Conservation (phyloP, 148 eudicot species). For the Diospyros lotus region DNA sequence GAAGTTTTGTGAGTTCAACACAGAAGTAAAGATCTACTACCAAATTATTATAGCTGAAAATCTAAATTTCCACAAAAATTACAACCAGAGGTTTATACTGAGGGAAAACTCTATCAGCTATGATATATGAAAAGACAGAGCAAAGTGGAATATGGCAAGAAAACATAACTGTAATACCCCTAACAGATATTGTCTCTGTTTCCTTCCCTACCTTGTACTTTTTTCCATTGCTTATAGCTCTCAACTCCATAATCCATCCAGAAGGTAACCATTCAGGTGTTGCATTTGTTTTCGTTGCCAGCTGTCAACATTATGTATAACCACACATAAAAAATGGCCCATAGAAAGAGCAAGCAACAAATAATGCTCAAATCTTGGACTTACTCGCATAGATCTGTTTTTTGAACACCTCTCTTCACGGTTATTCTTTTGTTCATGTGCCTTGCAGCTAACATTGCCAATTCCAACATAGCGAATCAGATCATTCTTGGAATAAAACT, state of each 20-base stretch:
- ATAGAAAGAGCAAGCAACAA: slow-evolving; percentile 9
- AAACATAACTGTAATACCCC: slow-evolving; percentile 6
- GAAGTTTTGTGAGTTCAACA: background rate
- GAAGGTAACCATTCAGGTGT: slow-evolving; percentile 49
- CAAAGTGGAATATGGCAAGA: background rate
- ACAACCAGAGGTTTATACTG: background rate
- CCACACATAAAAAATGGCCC: slow-evolving; percentile 7
- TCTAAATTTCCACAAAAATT: background rate
- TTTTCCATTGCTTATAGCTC: slow-evolving; percentile 27
- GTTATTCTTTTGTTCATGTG: slow-evolving; percentile 15
- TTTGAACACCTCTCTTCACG: slow-evolving; percentile 18
- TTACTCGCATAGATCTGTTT: slow-evolving; percentile 36
- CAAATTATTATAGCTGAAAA: background rate
- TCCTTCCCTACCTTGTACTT: slow-evolving; percentile 40
- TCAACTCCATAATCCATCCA: slow-evolving; percentile 63
- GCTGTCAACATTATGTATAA: slow-evolving; percentile 16
- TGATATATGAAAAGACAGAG: background rate
- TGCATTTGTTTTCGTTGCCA: slow-evolving; percentile 24
- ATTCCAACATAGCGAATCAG: slow-evolving; percentile 29
- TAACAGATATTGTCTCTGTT: background rate
- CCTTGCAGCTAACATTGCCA: slow-evolving; percentile 13
- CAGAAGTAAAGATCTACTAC: background rate
- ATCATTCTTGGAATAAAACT: slow-evolving; percentile 50
- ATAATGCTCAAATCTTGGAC: slow-evolving; percentile 18
- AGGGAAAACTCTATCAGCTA: background rate